Base-by-base conservation (phyloP, 2,329 filamentous ascomycete species). In the Aspergillus neotritici region DNA sequence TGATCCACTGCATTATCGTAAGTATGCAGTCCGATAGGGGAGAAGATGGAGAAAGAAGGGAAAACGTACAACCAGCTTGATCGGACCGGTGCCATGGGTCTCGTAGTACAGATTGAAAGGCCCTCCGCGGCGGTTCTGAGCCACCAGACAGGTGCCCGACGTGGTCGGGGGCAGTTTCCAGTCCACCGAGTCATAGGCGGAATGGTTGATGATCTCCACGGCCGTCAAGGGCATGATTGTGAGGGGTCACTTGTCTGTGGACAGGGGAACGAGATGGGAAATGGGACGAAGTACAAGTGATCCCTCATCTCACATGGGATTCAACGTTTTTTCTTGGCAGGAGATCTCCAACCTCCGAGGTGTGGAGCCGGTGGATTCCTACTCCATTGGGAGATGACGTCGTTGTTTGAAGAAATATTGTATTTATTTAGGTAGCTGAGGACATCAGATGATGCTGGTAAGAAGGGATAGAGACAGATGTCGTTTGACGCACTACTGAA, bases 61-160 rank as follows among this genome's bases (percentile, higher is more conserved):
- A 40, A 36, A 14, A 78, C 84, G 51, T 73, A 93, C 87, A 50
- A 89, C 72, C 41, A 94, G 67, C 68, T 84, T 85, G 37, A 75
- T 73, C 12, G 83, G 77, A 0, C 88, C 88, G 43, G 76, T 70
- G 40, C 88, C 88, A 66, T 94, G 87, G 37, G 93, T 72, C 65
- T 93, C 86, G 75, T 86, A 94, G 41, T 79, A 74, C 40, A 94
- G 80, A 35, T 84, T 77, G 47, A 93, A 66, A 1, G 87, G 87
- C 0, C 87, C 86, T 31, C 86, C 86, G 46, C 86, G 77, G 13
- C 60, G 46, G 31, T 71, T 78, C 43, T 76, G 71, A n/a, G 84
- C 87, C 21, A 87, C 86, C 2, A 78, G 66, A 5, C 79, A 59
- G 34, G 74, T 75, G 4, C 83, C 87, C 38, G 76, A 73, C 32